Evolutionary conservation across 208 protist genomes (phyloP), one percentile per base, ranked within the genome.

Genomic region (Trypanosoma cruzi): DNA sequence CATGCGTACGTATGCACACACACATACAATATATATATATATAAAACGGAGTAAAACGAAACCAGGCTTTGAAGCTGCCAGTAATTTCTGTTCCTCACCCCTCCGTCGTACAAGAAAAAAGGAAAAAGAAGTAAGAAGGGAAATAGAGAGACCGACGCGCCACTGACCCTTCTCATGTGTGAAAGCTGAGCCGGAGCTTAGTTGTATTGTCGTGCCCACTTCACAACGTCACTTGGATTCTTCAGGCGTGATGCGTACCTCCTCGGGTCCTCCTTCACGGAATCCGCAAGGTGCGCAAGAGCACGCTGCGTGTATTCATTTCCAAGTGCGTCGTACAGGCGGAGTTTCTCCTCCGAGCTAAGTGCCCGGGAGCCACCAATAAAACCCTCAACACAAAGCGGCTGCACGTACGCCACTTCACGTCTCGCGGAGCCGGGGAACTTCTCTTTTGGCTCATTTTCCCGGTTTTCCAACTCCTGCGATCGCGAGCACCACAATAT

Each of bases 241-340:
- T 61, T 68, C 36, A 93, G 64, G 24, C 83, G 77, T 32, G 70
- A 66, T 4, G 81, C 74, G 56, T 90, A 90, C 22, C 68, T 53
- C n/a, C 65, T 71, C 0, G 84, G 82, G 20, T 86, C 64, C 11
- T 74, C 55, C 20, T 79, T 76, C 58, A 93, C 50, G 36, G 74
- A 71, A n/a, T 74, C 49, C 24, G 88, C 84, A 7, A 93, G 68
- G 48, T 77, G 46, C 54, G 84, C 80, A 14, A 93, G 74, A 32
- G 88, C 88, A 6, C 48, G 75, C 22, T 82, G 77, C 32, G 88
- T 93, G 68, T 75, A 68, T 24, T 32, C 77, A 1, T 82, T 75
- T 0, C 88, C 88, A 18, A 85, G 73, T 4, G 77, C 71, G 18
- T 84, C 81, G 55, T 88, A 93, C 50, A 79, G 60, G 16, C 70